Evolutionary conservation across 2,329 filamentous ascomycete species (phyloP), one percentile per base, ranked within the genome.

Genomic region (Incumbomyces lentus): DNA sequence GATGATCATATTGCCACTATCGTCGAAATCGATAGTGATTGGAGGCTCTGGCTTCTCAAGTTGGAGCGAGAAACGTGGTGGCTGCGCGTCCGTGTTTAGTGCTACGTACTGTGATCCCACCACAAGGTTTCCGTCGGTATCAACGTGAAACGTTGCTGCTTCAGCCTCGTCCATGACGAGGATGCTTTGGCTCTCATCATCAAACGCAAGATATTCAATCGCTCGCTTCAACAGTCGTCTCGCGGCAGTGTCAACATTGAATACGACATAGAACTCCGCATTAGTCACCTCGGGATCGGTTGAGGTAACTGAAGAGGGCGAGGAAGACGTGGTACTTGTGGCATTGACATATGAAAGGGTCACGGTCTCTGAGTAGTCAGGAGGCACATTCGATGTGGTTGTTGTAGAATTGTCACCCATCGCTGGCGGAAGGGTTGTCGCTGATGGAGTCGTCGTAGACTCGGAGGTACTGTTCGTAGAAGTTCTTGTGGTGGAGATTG

Each of bases 391-490:
- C 7, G 31, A 36, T 8, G 41, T 19, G 7, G 38, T 29, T 34
- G 41, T 19, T 6, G 31, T 44, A 16, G 17, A 34, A 22, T 44
- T 44, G 7, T 36, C 19, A 6, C 41, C 41, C 41, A 44, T 35
- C n/a, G 30, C 41, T 35, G 41, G 41, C 35, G 38, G 38, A 11
- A 40, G 22, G 7, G 38, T 40, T 6, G 38, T 29, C 6, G 19
- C 18, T 14, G 18, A 31, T 40, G 10, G 14, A 22, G 18, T 37
- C 40, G 48, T 40, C 13, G 47, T 83, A 62, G 11, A 68, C 67
- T 10, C 71, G 66, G 6, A 80, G 79, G 19, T 84, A 65, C 2
- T 71, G 79, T 65, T 82, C 82, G 42, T 71, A 75, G 6, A 69
- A 77, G 63, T 44, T 32, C 43, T 45, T 13, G 44, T 40, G 13